phyloP scores from a whole-genome alignment of 768 basidiomycete genomes.

The Daedalea quercina region DNA sequence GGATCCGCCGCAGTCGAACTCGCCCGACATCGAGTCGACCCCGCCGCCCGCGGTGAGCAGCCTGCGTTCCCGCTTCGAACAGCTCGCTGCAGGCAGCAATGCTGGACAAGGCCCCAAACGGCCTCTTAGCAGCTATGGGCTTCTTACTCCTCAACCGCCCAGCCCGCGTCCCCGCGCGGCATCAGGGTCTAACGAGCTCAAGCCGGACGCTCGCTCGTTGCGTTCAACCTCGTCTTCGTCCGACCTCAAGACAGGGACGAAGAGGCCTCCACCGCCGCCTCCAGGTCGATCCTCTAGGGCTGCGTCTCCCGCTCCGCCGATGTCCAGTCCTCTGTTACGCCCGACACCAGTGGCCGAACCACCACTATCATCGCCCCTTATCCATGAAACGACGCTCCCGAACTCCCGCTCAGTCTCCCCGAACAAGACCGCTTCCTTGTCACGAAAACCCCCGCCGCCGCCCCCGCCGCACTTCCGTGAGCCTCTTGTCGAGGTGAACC shows the following conservation, averaged over 20 bases:
- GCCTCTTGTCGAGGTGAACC: neutral
- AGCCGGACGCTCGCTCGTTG: slow-evolving; percentile 27
- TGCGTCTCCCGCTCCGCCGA: slow-evolving; percentile 33
- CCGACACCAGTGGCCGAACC: slow-evolving; percentile 34
- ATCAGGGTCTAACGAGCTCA: slow-evolving; percentile 19
- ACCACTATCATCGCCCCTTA: slow-evolving; percentile 8
- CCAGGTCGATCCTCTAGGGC: slow-evolving; percentile 33
- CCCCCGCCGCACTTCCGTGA: slow-evolving; percentile 10
- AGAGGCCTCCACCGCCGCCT: slow-evolving; percentile 51
- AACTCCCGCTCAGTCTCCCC: neutral
- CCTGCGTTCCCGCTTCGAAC: slow-evolving; percentile 66
- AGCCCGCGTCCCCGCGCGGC: slow-evolving; percentile 36
- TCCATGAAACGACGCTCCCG: slow-evolving; percentile 1
- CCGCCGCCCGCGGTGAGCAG: slow-evolving; percentile 61
- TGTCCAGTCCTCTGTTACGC: slow-evolving; percentile 42
- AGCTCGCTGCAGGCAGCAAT: slow-evolving; percentile 34
- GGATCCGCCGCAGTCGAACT: slow-evolving; percentile 6
- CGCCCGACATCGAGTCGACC: slow-evolving; percentile 40
- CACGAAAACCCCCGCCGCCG: slow-evolving; percentile 15
- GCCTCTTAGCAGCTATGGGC: slow-evolving; percentile 10
- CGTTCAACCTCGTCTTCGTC: slow-evolving; percentile 47
- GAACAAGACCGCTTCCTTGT: slow-evolving; percentile 1
- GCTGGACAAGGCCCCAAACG: slow-evolving; percentile 2
- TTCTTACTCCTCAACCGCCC: slow-evolving; percentile 24
- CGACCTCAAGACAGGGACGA: slow-evolving; percentile 36